Conservation (phyloP, 192 early-diverging fungal species). For the Entrophospora sp. region DNA sequence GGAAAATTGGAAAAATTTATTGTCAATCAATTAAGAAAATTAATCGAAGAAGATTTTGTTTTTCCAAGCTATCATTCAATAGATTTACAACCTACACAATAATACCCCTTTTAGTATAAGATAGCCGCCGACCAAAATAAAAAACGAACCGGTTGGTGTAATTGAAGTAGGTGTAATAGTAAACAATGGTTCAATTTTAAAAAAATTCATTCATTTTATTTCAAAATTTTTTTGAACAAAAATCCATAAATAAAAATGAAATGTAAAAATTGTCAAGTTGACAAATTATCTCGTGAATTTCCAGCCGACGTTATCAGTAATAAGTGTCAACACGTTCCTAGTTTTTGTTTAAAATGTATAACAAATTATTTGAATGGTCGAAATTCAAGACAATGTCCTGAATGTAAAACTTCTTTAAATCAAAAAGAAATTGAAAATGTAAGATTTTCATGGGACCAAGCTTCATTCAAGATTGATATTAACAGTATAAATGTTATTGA, state of each 20-base stretch:
- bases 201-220: no score
- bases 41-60: constrained; percentile 70
- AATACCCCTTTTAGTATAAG: no score
- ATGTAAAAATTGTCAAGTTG: constrained; percentile 11
- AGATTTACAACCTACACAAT: constrained; percentile 35
- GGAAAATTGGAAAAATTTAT: constrained; percentile 76
- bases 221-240: no score
- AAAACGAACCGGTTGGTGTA: no score
- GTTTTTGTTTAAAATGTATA: constrained; percentile 7
- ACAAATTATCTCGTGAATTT: constrained; percentile 22
- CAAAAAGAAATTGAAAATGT: background rate
- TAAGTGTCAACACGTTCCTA: constrained; percentile 15
- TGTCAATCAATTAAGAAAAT: constrained; percentile 63
- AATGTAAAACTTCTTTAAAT: background rate
- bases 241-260: constrained; percentile 21
- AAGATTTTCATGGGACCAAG: background rate
- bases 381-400: background rate
- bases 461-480: constrained; percentile 8
- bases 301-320: constrained; percentile 4
- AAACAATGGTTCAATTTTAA: no score
- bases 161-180: no score
- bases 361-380: background rate
- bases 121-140: no score
- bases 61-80: constrained; percentile 68
- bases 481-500: no score